Conservation (phyloP, 441 rosid species). For the Gossypium gossypioides region DNA sequence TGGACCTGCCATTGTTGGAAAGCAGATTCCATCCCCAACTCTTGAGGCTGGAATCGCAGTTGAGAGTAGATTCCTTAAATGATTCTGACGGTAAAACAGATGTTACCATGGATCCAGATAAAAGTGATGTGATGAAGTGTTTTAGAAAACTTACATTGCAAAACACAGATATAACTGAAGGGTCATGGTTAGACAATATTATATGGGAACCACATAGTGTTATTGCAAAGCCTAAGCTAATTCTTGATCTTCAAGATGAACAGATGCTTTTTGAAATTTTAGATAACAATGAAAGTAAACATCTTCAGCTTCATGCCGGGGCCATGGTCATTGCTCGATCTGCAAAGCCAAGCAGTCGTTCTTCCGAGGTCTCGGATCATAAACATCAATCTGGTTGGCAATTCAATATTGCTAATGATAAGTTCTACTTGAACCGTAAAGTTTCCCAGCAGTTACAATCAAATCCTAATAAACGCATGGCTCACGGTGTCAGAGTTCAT, state of each 20-base stretch:
- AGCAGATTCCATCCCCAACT: constrained; percentile 75
- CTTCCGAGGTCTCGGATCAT: constrained; percentile 36
- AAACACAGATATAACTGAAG: constrained; percentile 58
- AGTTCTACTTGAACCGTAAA: constrained; percentile 80
- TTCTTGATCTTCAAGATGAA: constrained; percentile 90
- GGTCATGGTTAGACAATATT: constrained; percentile 75
- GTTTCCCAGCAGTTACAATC: constrained; percentile 77
- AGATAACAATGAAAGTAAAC: constrained; percentile 54
- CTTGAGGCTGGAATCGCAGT: constrained; percentile 65
- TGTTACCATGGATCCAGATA: constrained; percentile 26
- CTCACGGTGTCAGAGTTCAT: constrained; percentile 71
- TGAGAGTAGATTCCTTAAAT: constrained; percentile 29
- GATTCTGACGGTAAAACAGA: constrained; percentile 28
- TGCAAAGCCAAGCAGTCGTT: constrained; percentile 34
- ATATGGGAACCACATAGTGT: constrained; percentile 63
- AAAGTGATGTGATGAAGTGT: constrained; percentile 38
- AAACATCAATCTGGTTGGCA: constrained; percentile 62
- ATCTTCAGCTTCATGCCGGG: constrained; percentile 82
- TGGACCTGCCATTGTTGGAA: constrained; percentile 21
- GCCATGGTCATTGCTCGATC: constrained; percentile 77
- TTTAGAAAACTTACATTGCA: constrained; percentile 44
- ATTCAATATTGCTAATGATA: constrained; percentile 92
- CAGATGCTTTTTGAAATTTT: constrained; percentile 89
- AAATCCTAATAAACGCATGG: constrained; percentile 61
- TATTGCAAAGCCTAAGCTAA: constrained; percentile 58